Conservation (phyloP, 2,329 filamentous ascomycete genomes). For the Aspergillus hortae region DNA sequence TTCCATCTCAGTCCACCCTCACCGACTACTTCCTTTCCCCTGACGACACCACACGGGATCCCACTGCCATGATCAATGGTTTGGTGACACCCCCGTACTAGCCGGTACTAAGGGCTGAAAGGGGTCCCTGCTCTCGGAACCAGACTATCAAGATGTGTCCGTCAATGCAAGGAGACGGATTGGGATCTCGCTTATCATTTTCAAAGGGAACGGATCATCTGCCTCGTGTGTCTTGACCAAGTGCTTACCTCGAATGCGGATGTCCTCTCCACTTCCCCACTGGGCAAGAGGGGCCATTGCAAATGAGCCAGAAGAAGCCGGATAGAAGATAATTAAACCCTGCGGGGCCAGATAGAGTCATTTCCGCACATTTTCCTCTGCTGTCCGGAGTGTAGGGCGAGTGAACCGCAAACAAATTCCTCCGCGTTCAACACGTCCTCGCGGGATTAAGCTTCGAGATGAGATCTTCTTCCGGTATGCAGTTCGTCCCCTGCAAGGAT, state of each 20-base stretch:
- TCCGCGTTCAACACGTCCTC: background rate
- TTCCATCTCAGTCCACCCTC: background rate
- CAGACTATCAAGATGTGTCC: background rate
- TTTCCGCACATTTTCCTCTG: too few relatives aligned
- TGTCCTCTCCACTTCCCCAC: background rate
- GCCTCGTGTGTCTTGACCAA: background rate
- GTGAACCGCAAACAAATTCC: background rate
- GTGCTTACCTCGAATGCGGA: background rate
- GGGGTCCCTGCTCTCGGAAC: background rate
- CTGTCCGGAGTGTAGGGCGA: too few relatives aligned
- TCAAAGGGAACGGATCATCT: background rate
- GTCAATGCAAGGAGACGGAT: constrained; percentile 10
- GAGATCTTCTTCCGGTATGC: background rate
- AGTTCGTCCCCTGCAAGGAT: background rate
- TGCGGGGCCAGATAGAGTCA: background rate
- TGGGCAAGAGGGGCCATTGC: background rate
- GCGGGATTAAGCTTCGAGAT: constrained; percentile 9
- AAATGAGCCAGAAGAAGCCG: background rate
- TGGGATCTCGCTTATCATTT: background rate
- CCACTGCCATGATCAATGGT: too few relatives aligned
- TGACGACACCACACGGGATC: background rate
- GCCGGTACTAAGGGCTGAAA: background rate
- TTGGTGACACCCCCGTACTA: background rate
- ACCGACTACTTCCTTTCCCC: background rate
- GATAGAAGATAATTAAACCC: background rate